Conservation (phyloP, 495 filamentous ascomycete genomes). For the Penicillium malachiteum region DNA sequence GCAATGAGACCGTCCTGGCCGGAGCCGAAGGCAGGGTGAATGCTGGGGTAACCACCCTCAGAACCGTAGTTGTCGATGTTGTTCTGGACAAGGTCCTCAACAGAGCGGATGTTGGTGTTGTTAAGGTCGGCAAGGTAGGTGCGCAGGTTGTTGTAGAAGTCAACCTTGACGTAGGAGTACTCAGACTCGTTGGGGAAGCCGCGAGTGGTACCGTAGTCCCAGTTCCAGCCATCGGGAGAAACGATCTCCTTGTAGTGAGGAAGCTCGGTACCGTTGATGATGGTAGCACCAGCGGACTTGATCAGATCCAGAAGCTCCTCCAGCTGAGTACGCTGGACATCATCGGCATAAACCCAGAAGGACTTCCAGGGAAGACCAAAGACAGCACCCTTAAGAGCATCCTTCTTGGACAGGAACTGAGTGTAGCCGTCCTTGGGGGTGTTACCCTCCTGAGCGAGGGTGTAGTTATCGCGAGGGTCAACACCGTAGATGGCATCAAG, state of each 20-base stretch:
- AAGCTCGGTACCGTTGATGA: constrained; percentile 70
- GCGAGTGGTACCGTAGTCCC: constrained; percentile 64
- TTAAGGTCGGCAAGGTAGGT: constrained; percentile 63
- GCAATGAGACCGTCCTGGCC: constrained; percentile 71
- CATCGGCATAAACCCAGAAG: constrained; percentile 61
- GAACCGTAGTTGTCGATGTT: constrained; percentile 63
- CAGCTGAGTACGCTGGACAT: constrained; percentile 52
- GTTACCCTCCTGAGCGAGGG: constrained; percentile 51
- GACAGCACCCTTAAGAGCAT: constrained; percentile 55
- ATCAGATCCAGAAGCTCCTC: constrained; percentile 54
- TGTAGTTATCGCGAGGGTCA: constrained; percentile 59
- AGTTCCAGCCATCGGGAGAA: constrained; percentile 64
- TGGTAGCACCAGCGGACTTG: constrained; percentile 58
- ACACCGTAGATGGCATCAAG: constrained; percentile 67
- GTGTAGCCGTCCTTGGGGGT: constrained; percentile 56
- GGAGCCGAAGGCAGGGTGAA: constrained; percentile 64
- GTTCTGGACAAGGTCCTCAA: constrained; percentile 68
- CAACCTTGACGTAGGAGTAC: constrained; percentile 69
- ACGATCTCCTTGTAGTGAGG: constrained; percentile 60
- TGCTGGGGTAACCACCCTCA: constrained; percentile 66
- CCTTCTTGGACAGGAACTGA: constrained; percentile 51
- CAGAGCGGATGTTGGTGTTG: constrained; percentile 60
- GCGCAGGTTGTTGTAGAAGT: constrained; percentile 74
- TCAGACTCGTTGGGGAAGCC: constrained; percentile 69
- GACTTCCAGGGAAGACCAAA: constrained; percentile 71